Base-by-base conservation (phyloP, 2,329 filamentous ascomycete genomes). In the Aureobasidium sp. region DNA sequence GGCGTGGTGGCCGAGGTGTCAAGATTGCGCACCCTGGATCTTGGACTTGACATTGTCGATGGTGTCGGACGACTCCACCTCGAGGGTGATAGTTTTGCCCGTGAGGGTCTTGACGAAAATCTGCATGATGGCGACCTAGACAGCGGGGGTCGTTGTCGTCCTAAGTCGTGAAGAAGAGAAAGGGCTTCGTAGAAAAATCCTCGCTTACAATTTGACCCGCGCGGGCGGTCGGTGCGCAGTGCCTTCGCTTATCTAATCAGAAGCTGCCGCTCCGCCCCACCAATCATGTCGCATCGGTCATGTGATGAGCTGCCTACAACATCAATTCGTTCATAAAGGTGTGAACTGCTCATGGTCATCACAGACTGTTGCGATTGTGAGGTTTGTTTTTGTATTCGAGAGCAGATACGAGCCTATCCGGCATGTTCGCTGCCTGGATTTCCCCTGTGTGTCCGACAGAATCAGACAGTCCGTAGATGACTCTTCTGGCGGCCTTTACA, bases 11-110 rank as follows among this genome's bases (percentile, higher is more conserved):
- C n/a, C 12, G 22, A 22, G 32, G 24, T 14, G 1, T n/a, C 8
- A 10, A 11, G 12, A 25, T 29, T 14, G 24, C 75, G 53, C 71
- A 83, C 81, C 80, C 74, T 84, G 82, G 67, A 85, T 85, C 84
- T 98, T 97, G 80, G 88, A 89, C 86, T 97, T 97, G 80, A 98
- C 93, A 86, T 97, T 97, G 85, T 97, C 93, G 78, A 98, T 97
- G 72, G 91, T 97, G 79, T 98, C 93, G 71, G 86, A 91, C 69
- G 90, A 95, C 86, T 97, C 93, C 79, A 97, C 93, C 90, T 98
- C 93, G 70, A 98, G 90, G 86, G 93, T 97, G 86, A 97, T 97
- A 74, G 93, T 97, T 87, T 97, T 97, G 73, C 93, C 93, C 88
- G 93, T 97, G 69, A 97, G 81, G 64, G 88, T 94, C 83, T 93